Conservation (phyloP, 192 early-diverging fungal species). For the Spinellus fusiger region DNA sequence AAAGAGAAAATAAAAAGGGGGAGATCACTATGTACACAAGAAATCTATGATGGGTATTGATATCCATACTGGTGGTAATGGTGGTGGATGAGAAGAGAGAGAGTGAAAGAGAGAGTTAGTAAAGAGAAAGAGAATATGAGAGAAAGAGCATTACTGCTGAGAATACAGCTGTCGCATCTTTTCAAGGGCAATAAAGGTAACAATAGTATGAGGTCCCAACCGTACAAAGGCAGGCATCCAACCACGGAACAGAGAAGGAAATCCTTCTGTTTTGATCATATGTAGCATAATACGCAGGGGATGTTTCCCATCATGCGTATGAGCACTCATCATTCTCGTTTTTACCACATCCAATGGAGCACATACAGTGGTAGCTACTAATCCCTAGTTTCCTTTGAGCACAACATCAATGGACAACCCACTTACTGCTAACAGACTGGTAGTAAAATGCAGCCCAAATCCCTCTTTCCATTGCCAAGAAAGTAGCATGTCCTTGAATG, state of each 20-base stretch:
- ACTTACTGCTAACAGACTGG: constrained; percentile 66
- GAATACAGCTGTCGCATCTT: constrained; percentile 45
- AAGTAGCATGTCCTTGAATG: constrained; percentile 67
- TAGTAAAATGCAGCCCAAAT: constrained; percentile 59
- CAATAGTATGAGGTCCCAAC: constrained; percentile 78
- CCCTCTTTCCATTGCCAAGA: constrained; percentile 60
- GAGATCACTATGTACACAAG: not conserved
- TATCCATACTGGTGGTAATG: not conserved
- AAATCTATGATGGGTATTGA: not conserved
- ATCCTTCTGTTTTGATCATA: constrained; percentile 67
- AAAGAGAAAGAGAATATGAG: not conserved
- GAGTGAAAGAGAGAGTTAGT: not conserved
- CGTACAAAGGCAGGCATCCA: constrained; percentile 81
- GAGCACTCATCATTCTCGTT: constrained; percentile 77
- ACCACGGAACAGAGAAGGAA: constrained; percentile 72
- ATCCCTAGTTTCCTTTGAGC: constrained; percentile 39
- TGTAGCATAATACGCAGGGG: constrained; percentile 27
- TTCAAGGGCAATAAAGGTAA: constrained; percentile 79
- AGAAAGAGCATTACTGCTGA: not conserved
- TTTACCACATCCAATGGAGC: constrained; percentile 80
- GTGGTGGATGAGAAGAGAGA: not conserved
- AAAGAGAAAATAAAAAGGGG: not conserved
- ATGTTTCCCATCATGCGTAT: constrained; percentile 17
- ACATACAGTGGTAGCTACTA: constrained; percentile 68
- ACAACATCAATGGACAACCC: not conserved